Percentiles rank a stretch among this genome's conserved stretches.
These are phyloP conservation scores for Tulasnella sp. DNA, from an alignment of 768 basidiomycete genomes.

Conservation along the genomic window DNA sequence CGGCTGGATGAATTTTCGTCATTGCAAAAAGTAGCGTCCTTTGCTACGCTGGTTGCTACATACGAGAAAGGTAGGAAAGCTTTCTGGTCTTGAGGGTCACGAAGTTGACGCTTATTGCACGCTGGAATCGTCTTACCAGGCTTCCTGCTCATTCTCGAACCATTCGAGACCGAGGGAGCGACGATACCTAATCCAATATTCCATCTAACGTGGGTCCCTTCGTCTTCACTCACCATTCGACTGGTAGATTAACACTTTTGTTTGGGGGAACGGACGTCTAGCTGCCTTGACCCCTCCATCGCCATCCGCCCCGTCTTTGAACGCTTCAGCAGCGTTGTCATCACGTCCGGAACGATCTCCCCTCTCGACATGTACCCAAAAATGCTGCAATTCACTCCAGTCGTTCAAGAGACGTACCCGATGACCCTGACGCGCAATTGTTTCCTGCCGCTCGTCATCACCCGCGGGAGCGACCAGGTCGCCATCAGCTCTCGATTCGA, in stretches of 20 bases:
- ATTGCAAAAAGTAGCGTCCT: constrained; percentile 92
- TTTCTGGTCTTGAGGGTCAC: neutral
- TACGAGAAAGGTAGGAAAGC: constrained; percentile 84
- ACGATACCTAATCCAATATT: constrained; percentile 99
- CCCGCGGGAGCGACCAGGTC: constrained; percentile 96
- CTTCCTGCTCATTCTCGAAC: constrained; percentile 94
- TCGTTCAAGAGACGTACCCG: constrained; percentile 94
- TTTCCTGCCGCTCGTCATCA: constrained; percentile 95
- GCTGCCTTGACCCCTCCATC: constrained; percentile 95
- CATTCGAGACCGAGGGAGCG: constrained; percentile 97
- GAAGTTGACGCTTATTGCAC: constrained; percentile 23
- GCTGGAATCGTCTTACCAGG: constrained; percentile 52
- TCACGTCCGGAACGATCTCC: constrained; percentile 98
- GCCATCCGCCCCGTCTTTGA: constrained; percentile 99
- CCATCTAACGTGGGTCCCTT: constrained; percentile 78
- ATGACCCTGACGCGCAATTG: constrained; percentile 98
- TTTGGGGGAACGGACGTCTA: constrained; percentile 45
- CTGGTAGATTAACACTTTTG: neutral
- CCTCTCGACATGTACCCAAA: constrained; percentile 99
- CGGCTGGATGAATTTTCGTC: constrained; percentile 90
- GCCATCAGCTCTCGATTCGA: constrained; percentile 98
- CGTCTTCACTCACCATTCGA: neutral
- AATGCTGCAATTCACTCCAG: constrained; percentile 97
- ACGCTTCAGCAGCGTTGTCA: constrained; percentile 96
- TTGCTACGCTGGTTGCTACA: constrained; percentile 95